Base-by-base conservation (phyloP, 2,329 filamentous ascomycete species). In the Sarocladium kiliense region DNA sequence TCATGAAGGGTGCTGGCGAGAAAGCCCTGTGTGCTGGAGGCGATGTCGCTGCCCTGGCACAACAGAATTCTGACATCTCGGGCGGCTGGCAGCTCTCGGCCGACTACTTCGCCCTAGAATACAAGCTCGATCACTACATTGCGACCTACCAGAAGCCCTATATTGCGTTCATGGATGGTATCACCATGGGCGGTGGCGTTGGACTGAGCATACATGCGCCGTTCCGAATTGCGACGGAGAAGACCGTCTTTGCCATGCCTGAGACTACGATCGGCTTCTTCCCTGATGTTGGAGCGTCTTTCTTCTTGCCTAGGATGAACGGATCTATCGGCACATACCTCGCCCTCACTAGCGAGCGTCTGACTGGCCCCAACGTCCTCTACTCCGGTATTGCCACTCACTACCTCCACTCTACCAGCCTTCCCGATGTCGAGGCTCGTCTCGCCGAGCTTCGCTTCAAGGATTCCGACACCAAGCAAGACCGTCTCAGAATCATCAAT, bases 241-340 rank as follows among this genome's bases (percentile, higher is more conserved):
- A 87, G 67, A 99, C 94, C 5, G 75, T 96, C 49, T 97, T 99
- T 66, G 92, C 95, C 63, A 99, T 99, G 94, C 94, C 94, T 27
- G 94, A 99, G 76, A 99, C 94, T 3, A 96, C 85, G 9, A 99
- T 99, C 66, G 94, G 94, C 37, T 97, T 97, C 79, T 99, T 99
- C 79, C 94, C 95, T 6, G 95, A 99, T 66, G 94, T 99, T 50
- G 94, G 94, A 58, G 95, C 88, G 30, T 95, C 90, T 11, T 99
- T 97, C 77, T 97, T 97, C 79, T 78, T 99, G 54, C 90, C 94
- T 16, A 82, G 91, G 59, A 85, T 99, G 78, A 85, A 95, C 64
- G 94, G 94, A 51, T 77, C 85, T 57, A 74, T 96, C 55, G 94
- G 94, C 56, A 96, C 89, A 19, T 99, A 97, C 72, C 85, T 99